phyloP scores from a whole-genome alignment of 2,329 filamentous ascomycete genomes.

The Fusarium gaditjirri region DNA sequence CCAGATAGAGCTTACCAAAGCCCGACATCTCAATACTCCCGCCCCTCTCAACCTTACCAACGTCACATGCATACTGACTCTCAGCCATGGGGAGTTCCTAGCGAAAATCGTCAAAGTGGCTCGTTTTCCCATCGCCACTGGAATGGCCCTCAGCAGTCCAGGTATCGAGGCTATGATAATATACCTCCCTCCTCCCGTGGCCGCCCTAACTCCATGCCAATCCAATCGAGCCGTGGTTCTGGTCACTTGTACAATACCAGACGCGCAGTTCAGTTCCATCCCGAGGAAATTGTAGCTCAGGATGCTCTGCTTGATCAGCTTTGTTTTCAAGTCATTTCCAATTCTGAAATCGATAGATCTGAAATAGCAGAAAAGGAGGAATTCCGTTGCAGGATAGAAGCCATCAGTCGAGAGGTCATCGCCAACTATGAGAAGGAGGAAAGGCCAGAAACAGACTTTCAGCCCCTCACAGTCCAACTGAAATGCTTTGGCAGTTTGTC shows the following conservation, averaged over 20 bases:
- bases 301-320: conserved; percentile 60
- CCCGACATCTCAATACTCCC: conserved; percentile 44
- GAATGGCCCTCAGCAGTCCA: conserved; percentile 35
- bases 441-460: conserved; percentile 57
- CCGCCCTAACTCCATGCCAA: conserved; percentile 7
- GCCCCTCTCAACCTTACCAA: conserved; percentile 36
- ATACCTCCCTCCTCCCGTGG: conserved; percentile 3
- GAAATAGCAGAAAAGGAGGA: conserved; percentile 78
- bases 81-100: conserved; percentile 26
- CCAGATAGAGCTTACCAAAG: conserved; percentile 47
- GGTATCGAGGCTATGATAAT: conserved; percentile 45
- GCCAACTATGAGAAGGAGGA: conserved; percentile 59
- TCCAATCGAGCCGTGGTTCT: conserved; percentile 23
- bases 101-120: conserved; percentile 26
- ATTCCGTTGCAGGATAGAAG: conserved; percentile 74
- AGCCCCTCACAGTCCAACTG: conserved; percentile 69
- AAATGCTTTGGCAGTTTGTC: conserved; percentile 84
- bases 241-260: conserved; percentile 37
- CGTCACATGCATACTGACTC: conserved; percentile 39
- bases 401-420: conserved; percentile 70
- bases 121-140: conserved; percentile 34
- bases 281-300: conserved; percentile 62
- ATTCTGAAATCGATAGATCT: conserved; percentile 68
- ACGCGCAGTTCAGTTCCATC: conserved; percentile 46
- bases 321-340: conserved; percentile 57